A percentile compares a stretch with the other conserved stretches of the same genome.
phyloP scores from a whole-genome alignment of 2,329 filamentous ascomycete genomes.

The Fusarium fujikuroi region DNA sequence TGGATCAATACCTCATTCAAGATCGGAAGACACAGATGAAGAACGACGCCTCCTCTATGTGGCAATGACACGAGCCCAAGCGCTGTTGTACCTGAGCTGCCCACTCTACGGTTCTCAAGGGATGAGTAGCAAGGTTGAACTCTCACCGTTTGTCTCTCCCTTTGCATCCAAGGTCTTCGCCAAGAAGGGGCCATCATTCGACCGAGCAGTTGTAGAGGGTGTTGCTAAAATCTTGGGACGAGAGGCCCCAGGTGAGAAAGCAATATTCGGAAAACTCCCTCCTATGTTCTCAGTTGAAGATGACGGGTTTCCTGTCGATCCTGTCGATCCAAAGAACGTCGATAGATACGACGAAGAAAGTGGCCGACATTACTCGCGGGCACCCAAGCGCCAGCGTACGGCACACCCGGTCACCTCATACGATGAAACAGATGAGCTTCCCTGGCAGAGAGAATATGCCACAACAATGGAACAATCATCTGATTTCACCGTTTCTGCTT shows the following conservation, averaged over 20 bases:
- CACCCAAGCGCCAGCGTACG: slow-evolving; percentile 47
- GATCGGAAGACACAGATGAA: slow-evolving; percentile 86
- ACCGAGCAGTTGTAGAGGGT: slow-evolving; percentile 68
- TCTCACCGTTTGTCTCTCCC: slow-evolving; percentile 78
- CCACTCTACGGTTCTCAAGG: slow-evolving; percentile 74
- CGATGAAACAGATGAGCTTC: slow-evolving; percentile 43
- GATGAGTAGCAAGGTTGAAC: slow-evolving; percentile 65
- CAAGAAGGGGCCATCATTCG: slow-evolving; percentile 75
- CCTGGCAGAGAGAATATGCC: slow-evolving; percentile 58
- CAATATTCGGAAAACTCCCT: slow-evolving; percentile 64
- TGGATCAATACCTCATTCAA: slow-evolving; percentile 88
- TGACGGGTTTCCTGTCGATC: slow-evolving; percentile 73
- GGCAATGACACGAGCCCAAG: slow-evolving; percentile 94
- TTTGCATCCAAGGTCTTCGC: slow-evolving; percentile 55
- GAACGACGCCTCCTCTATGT: slow-evolving; percentile 92
- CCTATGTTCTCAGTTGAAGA: slow-evolving; percentile 71
- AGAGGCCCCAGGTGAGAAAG: slow-evolving; percentile 64
- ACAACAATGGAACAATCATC: slow-evolving; percentile 72
- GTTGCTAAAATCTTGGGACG: slow-evolving; percentile 78
- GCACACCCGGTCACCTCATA: slow-evolving; percentile 25
- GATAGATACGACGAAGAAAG: slow-evolving; percentile 35
- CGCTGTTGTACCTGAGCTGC: slow-evolving; percentile 85
- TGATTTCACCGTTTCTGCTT: slow-evolving; percentile 67
- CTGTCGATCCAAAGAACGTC: slow-evolving; percentile 54
- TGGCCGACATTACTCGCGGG: slow-evolving; percentile 36